These are phyloP conservation scores for Malus sieversii DNA, from an alignment of 306 rosid genomes.

Conservation along the genomic window DNA sequence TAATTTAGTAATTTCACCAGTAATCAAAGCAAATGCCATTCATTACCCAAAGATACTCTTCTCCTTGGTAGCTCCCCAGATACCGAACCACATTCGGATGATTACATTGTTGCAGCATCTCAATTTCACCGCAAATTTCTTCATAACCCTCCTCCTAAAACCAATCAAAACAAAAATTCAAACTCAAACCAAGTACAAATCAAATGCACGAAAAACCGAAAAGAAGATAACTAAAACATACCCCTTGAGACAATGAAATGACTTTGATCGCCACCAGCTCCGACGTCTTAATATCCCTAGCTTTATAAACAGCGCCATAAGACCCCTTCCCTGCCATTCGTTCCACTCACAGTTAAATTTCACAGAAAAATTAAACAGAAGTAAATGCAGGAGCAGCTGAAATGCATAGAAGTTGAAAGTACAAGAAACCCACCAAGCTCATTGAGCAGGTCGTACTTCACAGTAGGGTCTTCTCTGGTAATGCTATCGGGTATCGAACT, in stretches of 20 bases:
- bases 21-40: not conserved
- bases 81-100: constrained; percentile 98
- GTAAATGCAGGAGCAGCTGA: not conserved
- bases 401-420: not conserved
- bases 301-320: constrained; percentile 94
- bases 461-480: constrained; percentile 82
- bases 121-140: constrained; percentile 96
- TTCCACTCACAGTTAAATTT: not conserved
- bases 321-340: constrained; percentile 81
- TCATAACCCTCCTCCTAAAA: constrained; percentile 95
- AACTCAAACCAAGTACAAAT: constrained; percentile 8
- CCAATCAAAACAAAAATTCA: constrained; percentile 11
- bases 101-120: constrained; percentile 96
- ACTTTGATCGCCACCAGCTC: constrained; percentile 96
- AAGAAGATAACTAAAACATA: constrained; percentile 19
- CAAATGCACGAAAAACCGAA: not conserved
- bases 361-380: not conserved
- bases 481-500: constrained; percentile 95
- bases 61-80: constrained; percentile 98
- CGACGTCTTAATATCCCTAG: constrained; percentile 81
- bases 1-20: not conserved
- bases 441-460: constrained; percentile 85
- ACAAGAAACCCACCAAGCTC: constrained; percentile 65
- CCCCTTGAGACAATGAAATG: constrained; percentile 89
- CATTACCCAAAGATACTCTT: constrained; percentile 95